Evolutionary conservation across 768 basidiomycete species (phyloP).

Genomic region (Hericium erinaceus): DNA sequence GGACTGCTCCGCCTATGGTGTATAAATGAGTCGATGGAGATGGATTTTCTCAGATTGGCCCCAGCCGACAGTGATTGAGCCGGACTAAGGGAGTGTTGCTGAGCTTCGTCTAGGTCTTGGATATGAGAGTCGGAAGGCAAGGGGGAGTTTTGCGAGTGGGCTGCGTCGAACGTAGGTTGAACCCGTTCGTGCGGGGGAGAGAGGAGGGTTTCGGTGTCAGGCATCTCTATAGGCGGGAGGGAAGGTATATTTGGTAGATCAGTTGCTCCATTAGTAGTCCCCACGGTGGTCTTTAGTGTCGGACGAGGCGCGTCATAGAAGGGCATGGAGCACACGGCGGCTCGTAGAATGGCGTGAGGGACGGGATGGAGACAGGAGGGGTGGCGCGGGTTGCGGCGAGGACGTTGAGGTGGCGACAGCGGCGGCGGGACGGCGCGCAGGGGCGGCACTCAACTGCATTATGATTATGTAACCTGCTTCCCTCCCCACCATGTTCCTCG

Average conservation of each 20-base stretch:
- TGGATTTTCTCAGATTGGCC: slow-evolving; percentile 56
- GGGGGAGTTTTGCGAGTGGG: slow-evolving; percentile 14
- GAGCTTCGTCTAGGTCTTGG: slow-evolving; percentile 19
- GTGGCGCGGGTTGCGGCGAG: not conserved
- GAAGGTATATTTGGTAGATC: slow-evolving; percentile 30
- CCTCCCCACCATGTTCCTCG: slow-evolving; percentile 6
- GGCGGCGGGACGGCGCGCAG: not conserved
- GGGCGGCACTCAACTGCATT: not conserved
- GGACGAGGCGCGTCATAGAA: slow-evolving; percentile 13
- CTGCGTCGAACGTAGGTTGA: not conserved
- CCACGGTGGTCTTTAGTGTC: slow-evolving; percentile 5
- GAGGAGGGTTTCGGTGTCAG: slow-evolving; percentile 21
- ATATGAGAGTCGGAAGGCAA: slow-evolving; percentile 16
- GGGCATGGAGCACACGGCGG: slow-evolving; percentile 1
- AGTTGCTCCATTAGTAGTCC: slow-evolving; percentile 18
- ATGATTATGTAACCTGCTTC: not conserved
- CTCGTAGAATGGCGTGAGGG: not conserved
- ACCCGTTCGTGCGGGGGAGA: slow-evolving; percentile 11
- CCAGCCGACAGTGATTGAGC: slow-evolving; percentile 24
- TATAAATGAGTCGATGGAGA: slow-evolving; percentile 72
- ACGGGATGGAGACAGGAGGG: not conserved
- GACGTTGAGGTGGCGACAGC: not conserved
- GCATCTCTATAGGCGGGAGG: slow-evolving; percentile 37
- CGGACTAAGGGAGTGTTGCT: slow-evolving; percentile 13
- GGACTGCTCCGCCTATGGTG: slow-evolving; percentile 26